Conservation (phyloP, 805 yeast species). For the Metschnikowia koreensis region DNA sequence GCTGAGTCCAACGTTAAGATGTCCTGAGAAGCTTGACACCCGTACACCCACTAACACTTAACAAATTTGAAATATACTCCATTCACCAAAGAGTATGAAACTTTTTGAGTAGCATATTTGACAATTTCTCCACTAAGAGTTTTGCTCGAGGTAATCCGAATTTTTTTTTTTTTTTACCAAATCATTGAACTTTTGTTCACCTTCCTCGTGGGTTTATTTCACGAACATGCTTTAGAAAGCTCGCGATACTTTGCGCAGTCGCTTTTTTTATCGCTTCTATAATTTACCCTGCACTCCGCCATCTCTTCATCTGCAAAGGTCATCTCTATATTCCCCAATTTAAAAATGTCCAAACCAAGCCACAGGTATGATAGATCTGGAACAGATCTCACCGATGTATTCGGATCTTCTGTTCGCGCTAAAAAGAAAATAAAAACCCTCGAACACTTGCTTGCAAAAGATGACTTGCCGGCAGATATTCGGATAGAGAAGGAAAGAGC, state of each 20-base stretch:
- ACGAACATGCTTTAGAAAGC: background rate
- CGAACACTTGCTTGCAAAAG: conserved; percentile 63
- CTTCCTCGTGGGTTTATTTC: no score
- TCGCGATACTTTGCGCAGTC: conserved; percentile 2
- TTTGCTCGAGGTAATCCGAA: background rate
- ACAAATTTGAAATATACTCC: no score
- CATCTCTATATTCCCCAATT: background rate
- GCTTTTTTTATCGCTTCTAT: background rate
- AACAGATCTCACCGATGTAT: conserved; percentile 19
- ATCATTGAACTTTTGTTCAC: no score
- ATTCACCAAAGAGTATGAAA: no score
- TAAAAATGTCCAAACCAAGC: conserved; percentile 11
- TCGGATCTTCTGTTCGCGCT: conserved; percentile 32
- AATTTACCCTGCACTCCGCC: conserved; percentile 5
- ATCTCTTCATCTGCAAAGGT: conserved; percentile 9
- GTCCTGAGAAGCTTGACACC: conserved; percentile 5
- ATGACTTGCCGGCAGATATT: conserved; percentile 60
- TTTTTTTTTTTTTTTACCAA: background rate
- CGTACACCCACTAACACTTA: conserved; percentile 9
- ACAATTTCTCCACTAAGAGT: background rate
- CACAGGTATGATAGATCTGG: conserved; percentile 12
- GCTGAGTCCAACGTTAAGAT: background rate
- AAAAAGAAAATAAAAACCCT: conserved; percentile 87
- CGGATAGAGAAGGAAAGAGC: conserved; percentile 75
- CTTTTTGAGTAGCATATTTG: no score